A percentile compares a stretch with the other conserved stretches of the same genome.
phyloP scores from a whole-genome alignment of 441 rosid genomes.

The Euphorbia corollata region DNA sequence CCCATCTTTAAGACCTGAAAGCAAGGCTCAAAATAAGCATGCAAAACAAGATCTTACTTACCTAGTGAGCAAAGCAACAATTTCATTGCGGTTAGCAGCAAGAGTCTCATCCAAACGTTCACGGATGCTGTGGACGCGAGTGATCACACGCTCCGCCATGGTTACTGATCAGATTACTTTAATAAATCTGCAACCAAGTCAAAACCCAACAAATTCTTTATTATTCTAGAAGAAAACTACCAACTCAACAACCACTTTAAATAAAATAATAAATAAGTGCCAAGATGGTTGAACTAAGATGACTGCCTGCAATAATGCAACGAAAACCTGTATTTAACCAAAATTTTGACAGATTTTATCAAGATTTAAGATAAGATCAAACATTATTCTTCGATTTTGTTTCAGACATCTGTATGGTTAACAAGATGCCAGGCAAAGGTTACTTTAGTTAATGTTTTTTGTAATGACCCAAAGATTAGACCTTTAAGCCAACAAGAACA shows the following conservation, averaged over 20 bases:
- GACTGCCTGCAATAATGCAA: constrained; percentile 6
- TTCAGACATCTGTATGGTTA: not conserved
- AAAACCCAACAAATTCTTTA: constrained; percentile 18
- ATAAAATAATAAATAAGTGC: constrained; percentile 10
- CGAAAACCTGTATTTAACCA: not conserved
- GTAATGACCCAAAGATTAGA: constrained; percentile 1
- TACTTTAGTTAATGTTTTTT: not conserved
- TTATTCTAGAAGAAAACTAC: constrained; percentile 25
- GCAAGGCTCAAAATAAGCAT: not conserved
- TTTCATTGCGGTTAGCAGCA: constrained; percentile 64
- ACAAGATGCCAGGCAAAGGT: not conserved
- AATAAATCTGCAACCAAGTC: constrained; percentile 14
- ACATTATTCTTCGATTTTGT: not conserved
- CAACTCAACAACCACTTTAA: constrained; percentile 16
- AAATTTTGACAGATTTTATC: not conserved
- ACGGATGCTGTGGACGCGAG: constrained; percentile 86
- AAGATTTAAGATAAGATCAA: not conserved
- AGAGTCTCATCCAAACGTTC: constrained; percentile 87
- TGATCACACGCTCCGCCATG: constrained; percentile 45
- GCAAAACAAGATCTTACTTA: constrained; percentile 18
- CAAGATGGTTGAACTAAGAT: constrained; percentile 17
- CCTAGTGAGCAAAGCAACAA: constrained; percentile 84
- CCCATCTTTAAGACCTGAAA: not conserved
- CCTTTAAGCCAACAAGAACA: constrained; percentile 11
- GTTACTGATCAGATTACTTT: constrained; percentile 14